A percentile compares a stretch with the other conserved stretches of the same genome.
Conservation (phyloP, 1,284 basidiomycete genomes). For the Fistulinella cinereoalba region DNA sequence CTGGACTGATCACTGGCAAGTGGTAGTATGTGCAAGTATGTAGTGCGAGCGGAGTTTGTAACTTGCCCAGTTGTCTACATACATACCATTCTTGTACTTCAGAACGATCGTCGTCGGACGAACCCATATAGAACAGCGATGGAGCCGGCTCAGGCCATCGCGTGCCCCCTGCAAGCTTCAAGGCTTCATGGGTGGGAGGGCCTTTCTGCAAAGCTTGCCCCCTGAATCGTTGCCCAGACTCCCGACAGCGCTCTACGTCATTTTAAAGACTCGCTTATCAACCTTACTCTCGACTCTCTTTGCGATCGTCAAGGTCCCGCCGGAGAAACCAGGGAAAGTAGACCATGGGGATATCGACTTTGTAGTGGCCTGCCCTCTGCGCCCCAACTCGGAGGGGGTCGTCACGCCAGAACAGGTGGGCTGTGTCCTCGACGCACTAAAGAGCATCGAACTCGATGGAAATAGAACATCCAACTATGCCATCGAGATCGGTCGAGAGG, state of each 20-base stretch:
- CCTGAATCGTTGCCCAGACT: slow-evolving; percentile 56
- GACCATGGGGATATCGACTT: slow-evolving; percentile 69
- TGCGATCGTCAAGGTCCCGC: slow-evolving; percentile 48
- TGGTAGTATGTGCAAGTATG: not conserved
- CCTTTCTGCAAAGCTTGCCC: slow-evolving; percentile 49
- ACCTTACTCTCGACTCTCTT: slow-evolving; percentile 46
- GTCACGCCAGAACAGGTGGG: slow-evolving; percentile 43
- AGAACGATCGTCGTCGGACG: slow-evolving; percentile 13
- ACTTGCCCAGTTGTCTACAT: not conserved
- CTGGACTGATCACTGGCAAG: not conserved
- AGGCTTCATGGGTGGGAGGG: slow-evolving; percentile 62
- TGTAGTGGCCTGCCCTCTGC: slow-evolving; percentile 46
- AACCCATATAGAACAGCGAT: slow-evolving; percentile 3
- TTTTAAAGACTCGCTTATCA: slow-evolving; percentile 47
- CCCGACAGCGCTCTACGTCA: slow-evolving; percentile 47
- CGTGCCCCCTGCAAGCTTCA: too few species aligned
- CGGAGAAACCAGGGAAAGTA: slow-evolving; percentile 59
- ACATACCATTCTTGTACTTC: slow-evolving; percentile 13
- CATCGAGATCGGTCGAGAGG: slow-evolving; percentile 38
- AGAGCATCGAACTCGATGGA: slow-evolving; percentile 46
- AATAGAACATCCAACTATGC: slow-evolving; percentile 64
- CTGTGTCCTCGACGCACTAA: slow-evolving; percentile 45
- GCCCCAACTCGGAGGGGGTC: too few species aligned
- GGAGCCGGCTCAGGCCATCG: too few species aligned
- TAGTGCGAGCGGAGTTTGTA: slow-evolving; percentile 16